Evolutionary conservation across 2,329 filamentous ascomycete genomes (phyloP).

Genomic region (Alternaria consortialis): DNA sequence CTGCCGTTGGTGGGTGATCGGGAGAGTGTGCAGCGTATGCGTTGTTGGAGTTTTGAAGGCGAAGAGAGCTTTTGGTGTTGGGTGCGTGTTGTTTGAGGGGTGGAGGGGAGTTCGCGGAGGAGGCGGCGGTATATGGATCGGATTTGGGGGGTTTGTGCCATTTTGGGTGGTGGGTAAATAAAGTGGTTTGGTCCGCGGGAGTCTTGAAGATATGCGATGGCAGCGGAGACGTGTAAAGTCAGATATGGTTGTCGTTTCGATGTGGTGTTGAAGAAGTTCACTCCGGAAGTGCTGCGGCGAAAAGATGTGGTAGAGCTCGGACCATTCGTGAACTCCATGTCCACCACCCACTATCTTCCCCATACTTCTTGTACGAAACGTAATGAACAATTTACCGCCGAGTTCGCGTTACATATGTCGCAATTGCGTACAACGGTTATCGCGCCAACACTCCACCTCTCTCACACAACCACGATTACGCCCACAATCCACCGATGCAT

Average conservation of each 20-base stretch:
- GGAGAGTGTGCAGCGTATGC: constrained; percentile 71
- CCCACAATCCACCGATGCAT: constrained; percentile 9
- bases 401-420: constrained; percentile 32
- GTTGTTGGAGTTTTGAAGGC: constrained; percentile 74
- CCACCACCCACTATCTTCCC: not conserved
- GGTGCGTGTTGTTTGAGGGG: constrained; percentile 55
- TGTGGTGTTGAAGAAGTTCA: constrained; percentile 11
- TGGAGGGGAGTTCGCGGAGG: constrained; percentile 86
- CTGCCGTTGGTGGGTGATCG: constrained; percentile 3
- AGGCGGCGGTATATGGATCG: constrained; percentile 87
- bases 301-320: constrained; percentile 38
- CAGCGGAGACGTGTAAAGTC: too few species aligned
- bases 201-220: not conserved
- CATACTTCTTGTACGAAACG: not conserved
- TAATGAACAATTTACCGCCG: constrained; percentile 23
- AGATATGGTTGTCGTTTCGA: not conserved
- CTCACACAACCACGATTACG: constrained; percentile 9
- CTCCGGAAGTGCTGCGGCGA: constrained; percentile 40
- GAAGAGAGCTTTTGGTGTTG: constrained; percentile 55
- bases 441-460: constrained; percentile 6
- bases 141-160: constrained; percentile 57
- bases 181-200: not conserved
- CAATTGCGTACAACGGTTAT: constrained; percentile 23
- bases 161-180: constrained; percentile 23
- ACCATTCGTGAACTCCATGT: constrained; percentile 25